Evolutionary conservation across 164 flowering plant species (phyloP), one percentile per base, ranked within the genome.

Genomic region (Warburgia ugandensis): DNA sequence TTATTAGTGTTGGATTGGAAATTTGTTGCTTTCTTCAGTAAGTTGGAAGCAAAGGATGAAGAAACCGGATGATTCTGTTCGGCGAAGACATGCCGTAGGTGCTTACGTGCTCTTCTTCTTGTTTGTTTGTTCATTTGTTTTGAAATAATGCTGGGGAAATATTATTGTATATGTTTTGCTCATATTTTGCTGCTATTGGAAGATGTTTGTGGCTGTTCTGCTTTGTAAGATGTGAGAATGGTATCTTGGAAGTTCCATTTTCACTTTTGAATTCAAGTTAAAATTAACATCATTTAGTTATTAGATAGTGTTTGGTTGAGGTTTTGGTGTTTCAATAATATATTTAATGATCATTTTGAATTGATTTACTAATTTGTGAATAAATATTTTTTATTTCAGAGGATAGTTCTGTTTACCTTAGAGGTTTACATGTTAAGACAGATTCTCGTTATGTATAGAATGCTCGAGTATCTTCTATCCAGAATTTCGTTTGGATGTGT

Each of bases 11-110:
- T n/a, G n/a, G n/a, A n/a, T n/a, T n/a, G n/a, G n/a, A n/a, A n/a
- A n/a, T 35, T 31, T 26, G 10, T 9, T 38, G 32, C 25, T 48
- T 43, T 48, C 58, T 61, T 44, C 69, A 90, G 97, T 89, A 46
- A 75, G 95, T 16, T 63, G 80, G 47, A 75, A 56, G 57, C 86
- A 82, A 46, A 81, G 60, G 55, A 73, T 58, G 52, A 77, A 56
- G 71, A 66, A 59, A 61, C 19, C 62, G 28, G 61, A 52, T 39
- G 60, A 53, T 46, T 64, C 80, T 56, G 41, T 43, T 4, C 48
- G 46, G 49, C 47, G 16, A 30, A 29, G 55, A 47, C 45, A 40
- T 29, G 12, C 19, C 31, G 6, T 58, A 46, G 68, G 72, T 59
- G 39, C 37, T 10, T 35, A n/a, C 20, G 28, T 10, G 26, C 45